Percentiles rank a stretch among this genome's conserved stretches.
Conservation (phyloP, 2,329 filamentous ascomycete genomes). For the Venturia pyrina region DNA sequence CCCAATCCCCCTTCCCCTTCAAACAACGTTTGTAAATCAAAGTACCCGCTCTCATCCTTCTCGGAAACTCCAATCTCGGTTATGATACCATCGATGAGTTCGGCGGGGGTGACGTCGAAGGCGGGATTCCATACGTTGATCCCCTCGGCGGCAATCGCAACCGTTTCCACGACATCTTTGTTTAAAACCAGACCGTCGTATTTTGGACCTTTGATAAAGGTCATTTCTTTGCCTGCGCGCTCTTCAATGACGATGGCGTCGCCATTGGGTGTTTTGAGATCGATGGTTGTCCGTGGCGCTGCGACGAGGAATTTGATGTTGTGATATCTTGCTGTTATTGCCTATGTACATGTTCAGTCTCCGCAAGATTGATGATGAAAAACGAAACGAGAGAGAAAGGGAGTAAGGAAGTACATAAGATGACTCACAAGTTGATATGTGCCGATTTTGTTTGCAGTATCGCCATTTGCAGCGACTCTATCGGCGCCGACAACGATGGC, state of each 20-base stretch:
- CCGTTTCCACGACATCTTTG: conserved; percentile 48
- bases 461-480: conserved; percentile 88
- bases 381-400: no score
- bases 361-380: neutral
- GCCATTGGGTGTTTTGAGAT: conserved; percentile 69
- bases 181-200: conserved; percentile 55
- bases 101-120: conserved; percentile 87
- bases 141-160: conserved; percentile 67
- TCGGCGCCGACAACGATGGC: conserved; percentile 93
- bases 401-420: neutral
- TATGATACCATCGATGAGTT: conserved; percentile 85
- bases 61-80: conserved; percentile 84
- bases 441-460: conserved; percentile 97
- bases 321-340: conserved; percentile 81
- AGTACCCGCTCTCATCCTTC: conserved; percentile 61
- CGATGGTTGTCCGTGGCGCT: conserved; percentile 88
- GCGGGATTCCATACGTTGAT: conserved; percentile 94
- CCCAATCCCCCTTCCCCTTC: conserved; percentile 12
- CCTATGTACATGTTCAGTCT: conserved; percentile 23
- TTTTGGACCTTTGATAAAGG: conserved; percentile 69
- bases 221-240: conserved; percentile 70
- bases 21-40: conserved; percentile 45
- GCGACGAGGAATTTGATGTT: conserved; percentile 91
- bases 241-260: conserved; percentile 83
- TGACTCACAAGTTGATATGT: conserved; percentile 62